phyloP scores from a whole-genome alignment of 257 asterid species.

The Nicotiana obtusifolia region DNA sequence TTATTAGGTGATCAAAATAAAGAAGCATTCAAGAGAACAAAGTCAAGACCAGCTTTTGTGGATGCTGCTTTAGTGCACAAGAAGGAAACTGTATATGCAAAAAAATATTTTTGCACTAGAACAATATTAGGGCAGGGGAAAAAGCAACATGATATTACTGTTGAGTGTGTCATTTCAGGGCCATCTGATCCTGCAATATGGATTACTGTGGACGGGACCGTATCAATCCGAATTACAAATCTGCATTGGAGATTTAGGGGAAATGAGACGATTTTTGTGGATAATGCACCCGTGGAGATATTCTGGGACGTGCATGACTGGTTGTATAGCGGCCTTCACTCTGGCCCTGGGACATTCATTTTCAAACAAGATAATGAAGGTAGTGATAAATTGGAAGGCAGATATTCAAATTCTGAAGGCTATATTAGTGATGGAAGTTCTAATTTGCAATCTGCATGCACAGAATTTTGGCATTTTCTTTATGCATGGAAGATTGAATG shows the following conservation, averaged over 20 bases:
- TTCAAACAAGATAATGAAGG: constrained; percentile 38
- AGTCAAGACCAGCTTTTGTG: constrained; percentile 27
- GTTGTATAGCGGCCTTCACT: constrained; percentile 37
- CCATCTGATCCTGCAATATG: constrained; percentile 74
- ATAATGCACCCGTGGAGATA: constrained; percentile 48
- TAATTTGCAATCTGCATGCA: constrained; percentile 19
- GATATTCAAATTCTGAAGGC: constrained; percentile 6
- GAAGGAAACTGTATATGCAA: constrained; percentile 68
- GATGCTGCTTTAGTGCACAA: constrained; percentile 56
- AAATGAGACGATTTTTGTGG: constrained; percentile 62
- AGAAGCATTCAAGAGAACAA: constrained; percentile 64
- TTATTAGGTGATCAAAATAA: constrained; percentile 64
- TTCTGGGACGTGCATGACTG: constrained; percentile 93
- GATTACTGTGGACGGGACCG: constrained; percentile 74
- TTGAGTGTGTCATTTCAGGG: constrained; percentile 44
- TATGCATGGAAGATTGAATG: constrained; percentile 71
- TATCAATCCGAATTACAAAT: constrained; percentile 50
- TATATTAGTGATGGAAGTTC: constrained; percentile 8
- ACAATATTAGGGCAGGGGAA: constrained; percentile 54
- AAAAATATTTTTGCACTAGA: constrained; percentile 64
- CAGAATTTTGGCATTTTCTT: constrained; percentile 64
- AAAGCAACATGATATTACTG: constrained; percentile 57
- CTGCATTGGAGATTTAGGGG: constrained; percentile 93
- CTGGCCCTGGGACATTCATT: constrained; percentile 60
- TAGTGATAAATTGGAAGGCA: constrained; percentile 16